These are phyloP conservation scores for Clavispora carvajalis DNA, from an alignment of 805 yeast species.

Conservation along the genomic window DNA sequence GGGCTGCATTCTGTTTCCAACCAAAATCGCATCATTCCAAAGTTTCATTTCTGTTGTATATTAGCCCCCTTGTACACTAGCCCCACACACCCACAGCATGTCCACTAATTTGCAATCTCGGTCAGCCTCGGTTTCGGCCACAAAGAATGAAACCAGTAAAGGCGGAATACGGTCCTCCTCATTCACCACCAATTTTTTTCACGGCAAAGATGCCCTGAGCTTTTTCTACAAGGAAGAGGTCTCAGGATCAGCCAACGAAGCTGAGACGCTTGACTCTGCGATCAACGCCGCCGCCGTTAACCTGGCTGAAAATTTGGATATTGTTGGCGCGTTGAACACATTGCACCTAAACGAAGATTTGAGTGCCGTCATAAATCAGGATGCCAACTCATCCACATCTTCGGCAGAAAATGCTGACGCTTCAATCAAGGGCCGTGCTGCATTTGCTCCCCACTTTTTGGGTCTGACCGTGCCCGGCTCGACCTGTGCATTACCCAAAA, in stretches of 20 bases:
- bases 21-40: not conserved
- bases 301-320: constrained; percentile 28
- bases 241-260: constrained; percentile 1
- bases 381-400: not conserved
- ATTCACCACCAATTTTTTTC: constrained; percentile 16
- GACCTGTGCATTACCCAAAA: not conserved
- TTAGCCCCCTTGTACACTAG: constrained; percentile 13
- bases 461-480: not conserved
- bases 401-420: not conserved
- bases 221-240: constrained; percentile 24
- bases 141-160: constrained; percentile 6
- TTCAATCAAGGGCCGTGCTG: not conserved
- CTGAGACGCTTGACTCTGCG: not conserved
- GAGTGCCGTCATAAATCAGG: constrained; percentile 2
- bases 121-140: constrained; percentile 1
- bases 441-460: not conserved
- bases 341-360: constrained; percentile 42
- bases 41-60: constrained; percentile 9
- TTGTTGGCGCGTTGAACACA: constrained; percentile 44
- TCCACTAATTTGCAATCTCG: constrained; percentile 16
- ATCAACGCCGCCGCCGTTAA: constrained; percentile 4
- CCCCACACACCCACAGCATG: constrained; percentile 8
- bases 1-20: not conserved
- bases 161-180: constrained; percentile 16
- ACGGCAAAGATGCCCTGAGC: constrained; percentile 6